Evolutionary conservation across 768 basidiomycete genomes (phyloP), one percentile per base, ranked within the genome.

Genomic region (Infundibulicybe gibba): DNA sequence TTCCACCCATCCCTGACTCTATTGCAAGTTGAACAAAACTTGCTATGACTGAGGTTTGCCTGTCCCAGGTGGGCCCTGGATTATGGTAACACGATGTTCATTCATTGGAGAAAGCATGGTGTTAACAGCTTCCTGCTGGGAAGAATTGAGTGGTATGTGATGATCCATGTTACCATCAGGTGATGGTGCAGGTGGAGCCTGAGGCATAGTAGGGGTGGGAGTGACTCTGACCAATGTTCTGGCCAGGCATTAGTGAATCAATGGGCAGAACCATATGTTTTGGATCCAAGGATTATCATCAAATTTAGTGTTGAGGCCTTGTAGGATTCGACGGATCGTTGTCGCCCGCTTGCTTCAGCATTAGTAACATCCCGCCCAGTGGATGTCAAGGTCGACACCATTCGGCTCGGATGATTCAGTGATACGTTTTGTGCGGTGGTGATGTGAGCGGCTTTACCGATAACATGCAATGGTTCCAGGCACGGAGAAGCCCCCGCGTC

Each of bases 31-130:
- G 61, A 10, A 84, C 81, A 72, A 70, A 85, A 5, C 76, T 68
- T 10, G 81, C 79, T 63, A 87, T 87, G 2, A 87, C 85, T 37
- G 81, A 80, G 0, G 85, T 87, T 58, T 87, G 15, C 85, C 85
- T 46, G 83, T 85, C 1, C 84, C 84, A 50, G 84, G 82, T 31
- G 83, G 83, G 12, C 76, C 77, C 49, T 77, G 76, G 17, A 80
- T 57, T 16, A 79, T 60, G 5, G 68, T 68, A 40, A 77, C 65
- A 16, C 69, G 59, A 43, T 73, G 50, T 3, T 58, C 45, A 48
- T 71, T 61, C 8, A 53, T 43, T 2, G 55, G 35, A 10, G 74
- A 72, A 12, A 75, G 59, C 77, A 81, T 79, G 1, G 64, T 57
- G 32, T 77, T 69, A 21, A 79, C 70, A 48, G 76, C 76, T 16